phyloP scores from a whole-genome alignment of 352 stramenopile genomes.

The Globisporangium emineosum region DNA sequence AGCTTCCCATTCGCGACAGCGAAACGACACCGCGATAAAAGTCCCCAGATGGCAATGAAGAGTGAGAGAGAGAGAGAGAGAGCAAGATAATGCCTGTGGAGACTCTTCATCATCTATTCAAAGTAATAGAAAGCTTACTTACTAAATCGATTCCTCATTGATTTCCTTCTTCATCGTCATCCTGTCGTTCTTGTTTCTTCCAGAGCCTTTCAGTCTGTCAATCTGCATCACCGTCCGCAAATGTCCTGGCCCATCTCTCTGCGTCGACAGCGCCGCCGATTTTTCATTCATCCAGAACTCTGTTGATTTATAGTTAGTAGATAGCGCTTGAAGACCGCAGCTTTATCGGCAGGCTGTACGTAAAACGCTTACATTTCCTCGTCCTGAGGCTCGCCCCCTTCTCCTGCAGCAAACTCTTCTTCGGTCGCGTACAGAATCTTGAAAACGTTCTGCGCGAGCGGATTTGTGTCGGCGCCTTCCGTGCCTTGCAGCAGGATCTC shows the following conservation, averaged over 20 bases:
- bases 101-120: slow-evolving; percentile 6
- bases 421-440: slow-evolving; percentile 86
- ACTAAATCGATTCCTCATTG: slow-evolving; percentile 1
- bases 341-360: neutral
- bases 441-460: slow-evolving; percentile 70
- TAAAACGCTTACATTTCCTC: slow-evolving; percentile 42
- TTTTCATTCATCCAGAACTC: slow-evolving; percentile 1
- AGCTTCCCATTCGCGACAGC: neutral
- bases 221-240: neutral
- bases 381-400: slow-evolving; percentile 46
- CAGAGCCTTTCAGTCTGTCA: neutral
- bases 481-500: slow-evolving; percentile 93
- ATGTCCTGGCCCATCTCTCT: neutral
- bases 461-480: slow-evolving; percentile 52
- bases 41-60: neutral
- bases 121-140: neutral
- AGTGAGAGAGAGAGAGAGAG: neutral
- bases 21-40: neutral
- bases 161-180: slow-evolving; percentile 2
- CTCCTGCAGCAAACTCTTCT: slow-evolving; percentile 41
- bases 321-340: neutral
- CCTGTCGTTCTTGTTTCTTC: neutral
- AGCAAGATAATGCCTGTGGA: neutral
- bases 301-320: slow-evolving; percentile 12
- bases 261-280: neutral